These are phyloP conservation scores for Artemisia annua DNA, from an alignment of 129 eudicot genomes.

Conservation along the genomic window DNA sequence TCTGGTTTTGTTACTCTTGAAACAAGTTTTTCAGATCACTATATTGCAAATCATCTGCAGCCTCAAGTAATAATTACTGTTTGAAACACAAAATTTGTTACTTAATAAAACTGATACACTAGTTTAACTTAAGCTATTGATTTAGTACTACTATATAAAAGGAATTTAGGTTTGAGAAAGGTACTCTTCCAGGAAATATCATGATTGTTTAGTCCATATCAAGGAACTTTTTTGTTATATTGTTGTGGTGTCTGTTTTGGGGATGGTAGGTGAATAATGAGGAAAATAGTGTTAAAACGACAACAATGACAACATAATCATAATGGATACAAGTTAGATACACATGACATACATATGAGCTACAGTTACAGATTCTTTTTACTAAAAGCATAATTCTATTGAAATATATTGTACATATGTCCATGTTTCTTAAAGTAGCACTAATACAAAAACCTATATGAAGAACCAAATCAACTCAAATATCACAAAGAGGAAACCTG, in stretches of 20 bases:
- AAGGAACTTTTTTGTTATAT: conserved; percentile 12
- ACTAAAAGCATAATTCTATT: neutral
- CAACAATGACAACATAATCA: too few relatives aligned
- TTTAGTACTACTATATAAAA: too few relatives aligned
- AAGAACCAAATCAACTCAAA: neutral
- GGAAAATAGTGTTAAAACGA: too few relatives aligned
- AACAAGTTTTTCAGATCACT: neutral
- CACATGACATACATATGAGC: too few relatives aligned
- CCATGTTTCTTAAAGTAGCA: neutral
- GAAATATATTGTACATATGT: neutral
- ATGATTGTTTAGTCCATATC: conserved; percentile 19
- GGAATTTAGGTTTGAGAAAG: neutral
- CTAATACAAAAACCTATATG: neutral
- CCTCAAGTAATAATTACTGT: neutral
- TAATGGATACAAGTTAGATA: too few relatives aligned
- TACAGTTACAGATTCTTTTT: neutral
- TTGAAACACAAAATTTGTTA: neutral
- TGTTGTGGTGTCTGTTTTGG: neutral
- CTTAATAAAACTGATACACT: neutral
- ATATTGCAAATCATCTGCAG: neutral
- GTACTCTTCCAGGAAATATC: neutral
- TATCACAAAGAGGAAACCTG: conserved; percentile 12
- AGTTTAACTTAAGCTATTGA: too few relatives aligned
- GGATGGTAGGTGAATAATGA: too few relatives aligned
- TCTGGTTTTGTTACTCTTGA: neutral